Percentiles rank a stretch among this genome's conserved stretches.
Conservation (phyloP, 768 basidiomycete species). For the Tylopilus sp. region DNA sequence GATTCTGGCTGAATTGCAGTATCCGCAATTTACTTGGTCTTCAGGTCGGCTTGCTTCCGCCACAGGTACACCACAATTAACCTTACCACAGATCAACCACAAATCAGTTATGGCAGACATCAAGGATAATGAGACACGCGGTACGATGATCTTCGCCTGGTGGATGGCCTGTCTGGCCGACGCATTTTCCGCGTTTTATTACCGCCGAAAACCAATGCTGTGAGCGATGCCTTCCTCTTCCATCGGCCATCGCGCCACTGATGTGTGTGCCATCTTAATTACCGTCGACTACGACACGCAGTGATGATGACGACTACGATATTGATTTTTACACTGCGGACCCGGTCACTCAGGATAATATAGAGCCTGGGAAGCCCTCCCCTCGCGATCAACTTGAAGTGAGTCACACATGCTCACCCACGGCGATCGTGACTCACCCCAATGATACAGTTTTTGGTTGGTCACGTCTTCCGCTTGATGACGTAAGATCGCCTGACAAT, state of each 20-base stretch:
- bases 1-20: slow-evolving; percentile 79
- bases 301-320: slow-evolving; percentile 85
- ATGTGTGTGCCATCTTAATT: slow-evolving; percentile 20
- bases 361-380: slow-evolving; percentile 52
- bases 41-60: slow-evolving; percentile 42
- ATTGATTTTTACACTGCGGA: slow-evolving; percentile 84
- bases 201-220: slow-evolving; percentile 80
- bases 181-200: slow-evolving; percentile 79
- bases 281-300: slow-evolving; percentile 25
- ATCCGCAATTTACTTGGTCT: slow-evolving; percentile 78
- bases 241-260: slow-evolving; percentile 5
- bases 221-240: slow-evolving; percentile 29
- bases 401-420: slow-evolving; percentile 16
- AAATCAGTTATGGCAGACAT: slow-evolving; percentile 74
- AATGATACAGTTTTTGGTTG: slow-evolving; percentile 59
- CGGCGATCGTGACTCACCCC: slow-evolving; percentile 7
- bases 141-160: slow-evolving; percentile 90
- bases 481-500: slow-evolving; percentile 7
- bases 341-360: slow-evolving; percentile 48
- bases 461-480: slow-evolving; percentile 24
- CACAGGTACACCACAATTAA: slow-evolving; percentile 11
- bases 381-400: slow-evolving; percentile 82
- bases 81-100: slow-evolving; percentile 65
- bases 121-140: slow-evolving; percentile 68
- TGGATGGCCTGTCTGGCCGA: slow-evolving; percentile 90